These are phyloP conservation scores for Sugiyamaella castrensis DNA, from an alignment of 1,139 yeast species.

Conservation along the genomic window DNA sequence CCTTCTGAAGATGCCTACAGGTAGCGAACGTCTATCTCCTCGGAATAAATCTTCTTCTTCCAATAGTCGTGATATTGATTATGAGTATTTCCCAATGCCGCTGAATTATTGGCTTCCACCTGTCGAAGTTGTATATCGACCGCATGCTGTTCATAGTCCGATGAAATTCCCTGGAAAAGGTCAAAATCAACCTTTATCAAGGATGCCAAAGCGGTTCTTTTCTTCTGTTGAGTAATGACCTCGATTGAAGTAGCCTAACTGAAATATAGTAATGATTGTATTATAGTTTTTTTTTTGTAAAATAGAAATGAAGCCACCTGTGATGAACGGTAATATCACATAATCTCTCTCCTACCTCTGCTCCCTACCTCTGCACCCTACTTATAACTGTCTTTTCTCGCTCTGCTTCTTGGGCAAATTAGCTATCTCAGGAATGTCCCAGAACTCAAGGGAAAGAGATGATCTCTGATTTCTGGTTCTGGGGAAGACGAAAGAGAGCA, in stretches of 20 bases:
- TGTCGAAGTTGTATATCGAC: slow-evolving; percentile 57
- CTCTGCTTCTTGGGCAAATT: too few relatives aligned
- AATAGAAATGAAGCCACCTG: background rate
- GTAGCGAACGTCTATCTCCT: slow-evolving; percentile 11
- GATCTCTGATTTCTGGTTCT: too few relatives aligned
- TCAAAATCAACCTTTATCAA: slow-evolving; percentile 11
- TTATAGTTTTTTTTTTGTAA: background rate
- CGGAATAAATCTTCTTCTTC: slow-evolving; percentile 2
- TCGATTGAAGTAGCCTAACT: background rate
- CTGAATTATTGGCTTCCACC: slow-evolving; percentile 58
- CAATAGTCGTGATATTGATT: slow-evolving; percentile 31
- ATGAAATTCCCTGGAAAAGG: slow-evolving; percentile 25
- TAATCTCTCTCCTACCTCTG: too few relatives aligned
- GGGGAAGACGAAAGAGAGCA: too few relatives aligned
- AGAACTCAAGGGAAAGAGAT: too few relatives aligned
- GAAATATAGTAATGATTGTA: background rate
- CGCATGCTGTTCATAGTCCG: slow-evolving; percentile 53
- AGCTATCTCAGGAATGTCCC: too few relatives aligned
- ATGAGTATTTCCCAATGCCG: slow-evolving; percentile 57
- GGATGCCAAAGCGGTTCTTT: slow-evolving; percentile 42
- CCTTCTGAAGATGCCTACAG: slow-evolving; percentile 12
- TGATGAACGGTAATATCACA: background rate
- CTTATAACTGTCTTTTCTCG: too few relatives aligned
- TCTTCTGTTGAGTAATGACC: slow-evolving; percentile 38
- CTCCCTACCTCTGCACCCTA: too few relatives aligned